Percentiles rank a stretch among this genome's conserved stretches.
phyloP scores from a whole-genome alignment of 352 stramenopile species.

The Aphanomyces astaci region DNA sequence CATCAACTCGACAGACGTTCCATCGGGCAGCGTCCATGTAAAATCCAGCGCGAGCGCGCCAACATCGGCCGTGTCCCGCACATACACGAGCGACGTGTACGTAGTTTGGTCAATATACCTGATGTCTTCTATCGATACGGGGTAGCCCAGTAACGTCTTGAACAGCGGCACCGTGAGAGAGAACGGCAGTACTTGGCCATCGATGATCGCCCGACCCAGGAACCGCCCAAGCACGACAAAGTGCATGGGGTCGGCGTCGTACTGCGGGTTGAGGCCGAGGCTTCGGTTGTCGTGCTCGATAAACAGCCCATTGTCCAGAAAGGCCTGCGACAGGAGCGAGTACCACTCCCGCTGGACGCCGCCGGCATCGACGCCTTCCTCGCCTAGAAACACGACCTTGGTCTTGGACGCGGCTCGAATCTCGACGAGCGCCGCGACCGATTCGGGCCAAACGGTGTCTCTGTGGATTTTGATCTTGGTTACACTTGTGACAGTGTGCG shows the following conservation, averaged over 20 bases:
- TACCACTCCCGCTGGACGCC: constrained; percentile 76
- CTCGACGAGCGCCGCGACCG: constrained; percentile 62
- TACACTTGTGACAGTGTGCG: constrained; percentile 30
- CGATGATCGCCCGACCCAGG: constrained; percentile 57
- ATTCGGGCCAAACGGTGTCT: constrained; percentile 66
- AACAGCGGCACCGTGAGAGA: constrained; percentile 64
- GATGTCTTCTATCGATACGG: constrained; percentile 70
- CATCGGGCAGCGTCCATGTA: constrained; percentile 36
- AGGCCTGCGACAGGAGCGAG: constrained; percentile 58
- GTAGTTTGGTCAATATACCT: constrained; percentile 69
- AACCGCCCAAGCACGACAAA: constrained; percentile 65
- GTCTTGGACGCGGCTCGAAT: constrained; percentile 67
- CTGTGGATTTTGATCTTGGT: constrained; percentile 36
- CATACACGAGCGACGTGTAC: constrained; percentile 69
- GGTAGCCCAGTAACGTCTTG: constrained; percentile 64
- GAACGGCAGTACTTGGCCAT: constrained; percentile 67
- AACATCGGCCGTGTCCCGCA: constrained; percentile 72
- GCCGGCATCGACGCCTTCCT: constrained; percentile 66
- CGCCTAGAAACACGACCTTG: constrained; percentile 77
- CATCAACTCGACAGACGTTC: constrained; percentile 53
- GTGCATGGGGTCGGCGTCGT: constrained; percentile 56
- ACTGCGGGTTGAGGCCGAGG: constrained; percentile 28
- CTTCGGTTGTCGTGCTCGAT: constrained; percentile 53
- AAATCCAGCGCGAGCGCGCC: constrained; percentile 63
- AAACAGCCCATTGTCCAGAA: constrained; percentile 62